These are phyloP conservation scores for Penicillium sp. DNA, from an alignment of 2,329 filamentous ascomycete genomes.

Conservation along the genomic window DNA sequence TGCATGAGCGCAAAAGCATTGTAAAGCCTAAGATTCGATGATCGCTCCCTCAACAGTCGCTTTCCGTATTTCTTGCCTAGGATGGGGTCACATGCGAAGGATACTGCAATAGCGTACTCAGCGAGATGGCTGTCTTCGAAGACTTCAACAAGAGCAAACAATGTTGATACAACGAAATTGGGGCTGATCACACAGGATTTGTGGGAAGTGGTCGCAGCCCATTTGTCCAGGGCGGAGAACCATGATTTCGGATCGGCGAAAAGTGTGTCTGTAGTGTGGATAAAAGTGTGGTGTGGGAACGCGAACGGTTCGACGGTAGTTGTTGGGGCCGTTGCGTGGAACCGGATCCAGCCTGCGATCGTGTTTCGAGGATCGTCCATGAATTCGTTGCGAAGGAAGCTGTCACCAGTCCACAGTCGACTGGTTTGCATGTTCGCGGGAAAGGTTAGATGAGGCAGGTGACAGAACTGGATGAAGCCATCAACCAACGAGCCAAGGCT, in stretches of 20 bases:
- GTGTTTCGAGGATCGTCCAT: constrained; percentile 29
- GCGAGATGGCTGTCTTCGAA: constrained; percentile 55
- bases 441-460: constrained; percentile 56
- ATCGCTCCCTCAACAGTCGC: constrained; percentile 65
- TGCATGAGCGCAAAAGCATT: constrained; percentile 77
- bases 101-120: constrained; percentile 69
- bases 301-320: constrained; percentile 26
- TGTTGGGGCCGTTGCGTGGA: constrained; percentile 5
- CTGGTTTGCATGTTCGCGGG: constrained; percentile 25
- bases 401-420: constrained; percentile 50
- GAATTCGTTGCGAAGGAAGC: constrained; percentile 51
- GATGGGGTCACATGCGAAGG: constrained; percentile 55
- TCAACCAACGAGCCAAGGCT: constrained; percentile 58
- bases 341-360: constrained; percentile 30
- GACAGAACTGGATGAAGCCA: constrained; percentile 68
- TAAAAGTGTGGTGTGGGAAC: constrained; percentile 41
- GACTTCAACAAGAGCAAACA: constrained; percentile 58
- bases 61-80: constrained; percentile 70
- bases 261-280: constrained; percentile 53
- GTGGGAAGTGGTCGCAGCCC: constrained; percentile 27
- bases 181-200: constrained; percentile 40
- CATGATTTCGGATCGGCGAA: constrained; percentile 53
- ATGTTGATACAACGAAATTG: constrained; percentile 52
- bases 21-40: constrained; percentile 67
- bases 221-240: constrained; percentile 42